Base-by-base conservation (phyloP, 2,329 filamentous ascomycete genomes). In the Sarocladium brachiariae region DNA sequence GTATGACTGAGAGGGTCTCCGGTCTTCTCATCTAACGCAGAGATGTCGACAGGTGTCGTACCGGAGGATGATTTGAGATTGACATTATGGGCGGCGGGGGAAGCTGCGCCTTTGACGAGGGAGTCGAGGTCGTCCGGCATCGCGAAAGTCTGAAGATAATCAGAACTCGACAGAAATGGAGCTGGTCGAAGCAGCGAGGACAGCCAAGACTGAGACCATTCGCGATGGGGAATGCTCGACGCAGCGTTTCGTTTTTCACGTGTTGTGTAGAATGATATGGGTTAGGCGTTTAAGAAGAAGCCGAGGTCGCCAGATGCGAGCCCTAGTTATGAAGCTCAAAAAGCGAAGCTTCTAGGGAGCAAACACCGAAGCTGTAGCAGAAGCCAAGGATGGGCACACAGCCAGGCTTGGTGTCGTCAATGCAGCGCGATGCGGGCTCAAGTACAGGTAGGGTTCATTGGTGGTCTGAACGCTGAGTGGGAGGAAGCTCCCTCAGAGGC, bases 101-200 rank as follows among this genome's bases (percentile, higher is more conserved):
- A 86, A 47, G 89, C 85, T 45, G 89, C 85, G 62, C 91, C 92
- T 72, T 96, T 97, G 71, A 97, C 89, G 61, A 96, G 80, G 61
- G 90, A 89, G 71, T 96, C 91, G 63, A 95, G 76, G 54, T 80
- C 74, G 64, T 84, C 78, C 59, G 80, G 74, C 81, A 86, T 86
- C 50, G 51, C 59, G 57, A 53, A 51, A 43, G 58, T 43, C 59
- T 50, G 50, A 33, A 50, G 46, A 57, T 35, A 8, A 3, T 18
- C n/a, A 35, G 16, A 35, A 10, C 24, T 25, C 33, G 46, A 37
- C 21, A 37, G 31, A 25, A 10, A 16, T 24, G 18, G 11, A 31
- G 46, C 46, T 37, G 46, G 46, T 49, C 46, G 46, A 49, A 31
- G 46, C 46, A 49, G 46, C 46, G 9, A 24, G 25, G 5, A 2